A percentile compares a stretch with the other conserved stretches of the same genome.
Evolutionary conservation across 352 stramenopile species (phyloP).

Genomic region (Pythium periplocum): DNA sequence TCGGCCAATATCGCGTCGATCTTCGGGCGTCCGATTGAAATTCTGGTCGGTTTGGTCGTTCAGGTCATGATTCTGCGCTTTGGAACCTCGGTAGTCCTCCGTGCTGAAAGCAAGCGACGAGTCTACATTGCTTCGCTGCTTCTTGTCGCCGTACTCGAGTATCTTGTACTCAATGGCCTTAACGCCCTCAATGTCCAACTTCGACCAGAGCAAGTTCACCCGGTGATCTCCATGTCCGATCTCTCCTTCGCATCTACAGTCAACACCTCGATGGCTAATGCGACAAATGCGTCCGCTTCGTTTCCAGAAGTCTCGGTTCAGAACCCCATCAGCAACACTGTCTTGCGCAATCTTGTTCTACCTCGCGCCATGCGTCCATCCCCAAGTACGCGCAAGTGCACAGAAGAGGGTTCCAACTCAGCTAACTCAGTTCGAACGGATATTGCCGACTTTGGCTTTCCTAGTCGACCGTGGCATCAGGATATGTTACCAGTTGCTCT

Average conservation of each 20-base stretch:
- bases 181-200: constrained; percentile 4
- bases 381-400: not conserved
- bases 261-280: not conserved
- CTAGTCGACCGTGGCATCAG: not conserved
- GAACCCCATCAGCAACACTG: constrained; percentile 3
- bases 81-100: not conserved
- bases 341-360: constrained; percentile 5
- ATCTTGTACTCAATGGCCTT: constrained; percentile 1
- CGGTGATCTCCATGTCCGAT: not conserved
- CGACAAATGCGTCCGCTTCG: not conserved
- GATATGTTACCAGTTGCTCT: not conserved
- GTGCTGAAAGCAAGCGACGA: not conserved
- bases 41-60: not conserved
- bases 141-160: not conserved
- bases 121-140: not conserved
- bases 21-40: not conserved
- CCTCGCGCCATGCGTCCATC: not conserved
- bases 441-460: not conserved
- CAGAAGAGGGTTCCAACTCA: too few relatives aligned
- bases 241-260: not conserved
- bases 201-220: not conserved
- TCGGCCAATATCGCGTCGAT: not conserved
- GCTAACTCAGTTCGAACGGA: too few relatives aligned
- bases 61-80: not conserved
- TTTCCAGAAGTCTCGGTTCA: not conserved